A percentile compares a stretch with the other conserved stretches of the same genome.
phyloP scores from a whole-genome alignment of 139 green algal species.

The Dunaliella primolecta region DNA sequence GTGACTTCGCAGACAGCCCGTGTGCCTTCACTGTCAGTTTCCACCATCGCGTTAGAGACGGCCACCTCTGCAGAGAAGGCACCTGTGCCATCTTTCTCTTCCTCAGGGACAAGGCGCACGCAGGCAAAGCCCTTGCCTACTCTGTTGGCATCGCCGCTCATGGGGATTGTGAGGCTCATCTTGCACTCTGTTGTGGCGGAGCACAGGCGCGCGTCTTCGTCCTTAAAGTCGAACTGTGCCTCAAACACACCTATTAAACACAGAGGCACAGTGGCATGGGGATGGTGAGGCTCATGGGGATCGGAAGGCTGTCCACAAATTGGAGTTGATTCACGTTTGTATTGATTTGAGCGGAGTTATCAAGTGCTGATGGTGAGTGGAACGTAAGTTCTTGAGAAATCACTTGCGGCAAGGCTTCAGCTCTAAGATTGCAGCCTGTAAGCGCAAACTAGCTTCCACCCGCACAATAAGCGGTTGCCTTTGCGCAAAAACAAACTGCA shows the following conservation, averaged over 20 bases:
- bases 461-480: no score
- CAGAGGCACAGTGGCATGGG: no score
- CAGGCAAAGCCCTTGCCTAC: neutral
- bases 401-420: no score
- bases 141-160: neutral
- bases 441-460: no score
- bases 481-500: no score
- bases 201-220: neutral
- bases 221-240: neutral
- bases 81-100: neutral
- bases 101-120: neutral
- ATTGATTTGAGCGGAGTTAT: no score
- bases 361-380: neutral
- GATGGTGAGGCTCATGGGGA: no score
- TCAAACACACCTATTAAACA: neutral
- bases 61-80: no score
- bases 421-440: no score
- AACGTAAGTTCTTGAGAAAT: no score
- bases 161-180: neutral
- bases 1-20: neutral
- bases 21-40: no score
- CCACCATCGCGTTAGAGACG: no score
- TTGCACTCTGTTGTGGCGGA: neutral
- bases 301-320: neutral
- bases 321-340: neutral